Conservation (phyloP, 345 rosid genomes). For the Brassica incana region DNA sequence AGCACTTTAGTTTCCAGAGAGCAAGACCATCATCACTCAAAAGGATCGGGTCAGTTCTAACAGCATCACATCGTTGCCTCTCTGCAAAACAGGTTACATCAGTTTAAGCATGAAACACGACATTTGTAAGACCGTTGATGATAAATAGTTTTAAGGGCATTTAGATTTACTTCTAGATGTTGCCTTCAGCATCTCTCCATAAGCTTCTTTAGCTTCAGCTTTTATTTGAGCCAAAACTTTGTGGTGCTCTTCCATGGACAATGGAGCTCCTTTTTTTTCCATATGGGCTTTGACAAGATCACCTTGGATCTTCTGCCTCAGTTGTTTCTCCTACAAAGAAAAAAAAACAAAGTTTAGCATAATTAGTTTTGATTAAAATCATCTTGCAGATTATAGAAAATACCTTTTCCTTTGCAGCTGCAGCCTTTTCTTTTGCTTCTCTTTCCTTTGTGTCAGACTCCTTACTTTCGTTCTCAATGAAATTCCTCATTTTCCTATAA, state of each 20-base stretch:
- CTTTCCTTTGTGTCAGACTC: conserved; percentile 14
- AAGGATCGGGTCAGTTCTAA: conserved; percentile 61
- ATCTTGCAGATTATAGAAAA: neutral
- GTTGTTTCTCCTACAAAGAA: conserved; percentile 51
- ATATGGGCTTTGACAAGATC: conserved; percentile 61
- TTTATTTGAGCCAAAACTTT: conserved; percentile 54
- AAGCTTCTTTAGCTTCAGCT: conserved; percentile 59
- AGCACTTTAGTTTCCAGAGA: conserved; percentile 65
- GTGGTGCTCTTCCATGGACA: conserved; percentile 59
- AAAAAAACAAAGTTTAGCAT: neutral
- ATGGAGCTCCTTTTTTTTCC: conserved; percentile 53
- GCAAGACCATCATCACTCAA: conserved; percentile 46
- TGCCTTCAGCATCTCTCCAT: conserved; percentile 56
- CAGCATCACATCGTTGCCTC: conserved; percentile 59
- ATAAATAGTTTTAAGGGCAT: neutral
- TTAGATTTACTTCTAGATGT: conserved; percentile 49
- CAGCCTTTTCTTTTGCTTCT: conserved; percentile 24
- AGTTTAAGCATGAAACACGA: neutral
- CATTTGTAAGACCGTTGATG: neutral
- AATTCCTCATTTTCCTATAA: conserved; percentile 7
- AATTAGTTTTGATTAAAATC: neutral
- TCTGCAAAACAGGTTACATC: conserved; percentile 37
- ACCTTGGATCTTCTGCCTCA: conserved; percentile 58
- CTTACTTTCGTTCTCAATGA: conserved; percentile 30
- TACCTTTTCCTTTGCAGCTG: conserved; percentile 67